These are phyloP conservation scores for Moesziomyces antarcticus DNA, from an alignment of 1,284 basidiomycete genomes.

Conservation along the genomic window DNA sequence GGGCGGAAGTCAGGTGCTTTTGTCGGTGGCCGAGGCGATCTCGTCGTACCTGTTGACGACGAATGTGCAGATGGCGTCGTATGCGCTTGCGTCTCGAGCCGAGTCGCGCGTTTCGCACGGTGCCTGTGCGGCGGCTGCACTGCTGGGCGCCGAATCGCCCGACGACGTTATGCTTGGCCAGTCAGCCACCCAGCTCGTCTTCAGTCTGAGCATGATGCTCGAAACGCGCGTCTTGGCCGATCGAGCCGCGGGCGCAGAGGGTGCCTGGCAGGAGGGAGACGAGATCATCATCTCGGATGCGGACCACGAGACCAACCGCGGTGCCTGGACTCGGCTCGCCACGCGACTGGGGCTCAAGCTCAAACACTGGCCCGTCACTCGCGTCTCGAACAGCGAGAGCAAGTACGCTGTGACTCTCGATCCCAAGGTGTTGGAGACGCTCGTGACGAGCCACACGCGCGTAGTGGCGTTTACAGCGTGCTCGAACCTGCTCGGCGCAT, in stretches of 20 bases:
- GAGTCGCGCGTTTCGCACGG: slow-evolving; percentile 73
- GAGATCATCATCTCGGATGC: slow-evolving; percentile 78
- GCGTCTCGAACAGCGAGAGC: slow-evolving; percentile 68
- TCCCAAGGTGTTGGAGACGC: slow-evolving; percentile 74
- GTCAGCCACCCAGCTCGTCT: slow-evolving; percentile 42
- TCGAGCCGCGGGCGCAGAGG: slow-evolving; percentile 72
- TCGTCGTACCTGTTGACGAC: slow-evolving; percentile 77
- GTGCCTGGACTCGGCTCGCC: slow-evolving; percentile 81
- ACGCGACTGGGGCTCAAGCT: slow-evolving; percentile 73
- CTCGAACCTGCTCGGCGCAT: slow-evolving; percentile 79
- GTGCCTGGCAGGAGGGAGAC: slow-evolving; percentile 75
- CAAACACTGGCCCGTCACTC: slow-evolving; percentile 74
- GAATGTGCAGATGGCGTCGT: slow-evolving; percentile 78
- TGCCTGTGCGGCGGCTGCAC: slow-evolving; percentile 72
- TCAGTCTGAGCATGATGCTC: slow-evolving; percentile 38
- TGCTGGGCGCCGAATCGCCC: slow-evolving; percentile 75
- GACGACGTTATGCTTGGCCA: slow-evolving; percentile 77
- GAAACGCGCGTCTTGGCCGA: slow-evolving; percentile 21
- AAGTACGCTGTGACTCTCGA: slow-evolving; percentile 76
- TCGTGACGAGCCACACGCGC: slow-evolving; percentile 76
- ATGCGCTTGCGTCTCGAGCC: slow-evolving; percentile 73
- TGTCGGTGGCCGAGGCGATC: slow-evolving; percentile 73
- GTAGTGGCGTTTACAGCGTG: slow-evolving; percentile 80
- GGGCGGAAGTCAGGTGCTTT: slow-evolving; percentile 76
- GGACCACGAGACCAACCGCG: slow-evolving; percentile 85